Percentiles rank a stretch among this genome's conserved stretches.
phyloP scores from a whole-genome alignment of 257 asterid genomes.

The Echium plantagineum region DNA sequence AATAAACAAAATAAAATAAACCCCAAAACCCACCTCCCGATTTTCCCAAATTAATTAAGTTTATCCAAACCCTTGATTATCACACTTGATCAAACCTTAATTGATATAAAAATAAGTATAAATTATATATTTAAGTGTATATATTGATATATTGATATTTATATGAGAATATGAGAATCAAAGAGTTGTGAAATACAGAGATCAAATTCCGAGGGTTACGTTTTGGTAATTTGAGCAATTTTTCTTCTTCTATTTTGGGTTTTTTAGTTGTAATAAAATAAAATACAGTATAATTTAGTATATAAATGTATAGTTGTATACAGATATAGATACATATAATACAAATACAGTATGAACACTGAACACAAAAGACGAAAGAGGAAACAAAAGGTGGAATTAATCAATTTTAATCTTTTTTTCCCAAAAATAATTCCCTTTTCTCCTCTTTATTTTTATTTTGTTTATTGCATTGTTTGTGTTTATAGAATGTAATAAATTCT shows the following conservation, averaged over 20 bases:
- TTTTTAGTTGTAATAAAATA: background rate
- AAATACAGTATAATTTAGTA: background rate
- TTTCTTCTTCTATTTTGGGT: background rate
- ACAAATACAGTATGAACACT: background rate
- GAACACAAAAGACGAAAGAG: background rate
- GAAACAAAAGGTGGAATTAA: too few species aligned
- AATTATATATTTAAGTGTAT: background rate
- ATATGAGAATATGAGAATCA: conserved; percentile 17
- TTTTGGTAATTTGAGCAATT: conserved; percentile 5
- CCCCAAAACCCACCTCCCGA: conserved; percentile 18
- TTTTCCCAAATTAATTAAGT: conserved; percentile 5
- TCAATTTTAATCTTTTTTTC: too few species aligned
- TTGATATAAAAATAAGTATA: background rate
- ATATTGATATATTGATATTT: conserved; percentile 1
- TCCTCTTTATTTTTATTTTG: too few species aligned
- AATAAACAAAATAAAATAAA: conserved; percentile 6
- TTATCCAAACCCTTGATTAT: conserved; percentile 34
- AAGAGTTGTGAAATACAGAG: conserved; percentile 17
- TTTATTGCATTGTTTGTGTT: too few species aligned
- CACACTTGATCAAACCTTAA: conserved; percentile 53
- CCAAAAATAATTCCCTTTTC: too few species aligned
- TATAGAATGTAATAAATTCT: too few species aligned
- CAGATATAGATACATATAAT: too few species aligned
- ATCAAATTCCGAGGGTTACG: conserved; percentile 33
- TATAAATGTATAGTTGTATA: background rate